Base-by-base conservation (phyloP, 1,284 basidiomycete genomes). In the Naganishia liquefaciens region DNA sequence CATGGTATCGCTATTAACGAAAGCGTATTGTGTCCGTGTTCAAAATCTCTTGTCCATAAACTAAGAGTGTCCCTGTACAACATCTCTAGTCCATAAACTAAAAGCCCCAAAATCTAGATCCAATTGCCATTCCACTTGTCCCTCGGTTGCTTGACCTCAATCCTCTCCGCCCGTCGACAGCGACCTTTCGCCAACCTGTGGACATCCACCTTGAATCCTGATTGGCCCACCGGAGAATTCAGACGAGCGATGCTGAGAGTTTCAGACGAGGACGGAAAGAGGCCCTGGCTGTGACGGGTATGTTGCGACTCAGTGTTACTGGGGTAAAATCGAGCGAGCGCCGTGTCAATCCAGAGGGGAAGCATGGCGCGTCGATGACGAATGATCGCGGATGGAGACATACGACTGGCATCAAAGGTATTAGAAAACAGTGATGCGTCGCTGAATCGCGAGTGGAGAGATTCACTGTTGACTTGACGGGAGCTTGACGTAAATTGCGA, bases 81-180 rank as follows among this genome's bases (percentile, higher is more conserved):
- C 46, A 13, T 5, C 25, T 19, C 43, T 21, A 21, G 25, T 23
- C 0, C n/a, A 23, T 47, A 2, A 11, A 47, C 46, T 5, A 10
- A 11, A 39, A 25, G 44, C 15, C 39, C 11, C 30, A 17, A 40
- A 55, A 21, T 30, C 33, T 40, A 60, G 25, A 60, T 25, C 55
- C 55, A 60, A 19, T 60, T 49, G 33, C 55, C 55, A 60, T 42
- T 54, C 53, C 51, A 51, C 49, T 51, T 51, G 25, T 47, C 49
- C 55, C 46, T 60, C 3, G 46, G 55, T 21, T 47, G 47, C 54
- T 55, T 55, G 40, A 46, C 40, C 54, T 55, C 54, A 9, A 55
- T 44, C 3, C n/a, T 40, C 7, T 46, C 25, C 28, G 23, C n/a
- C 19, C 17, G n/a, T 49, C 21, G 33, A 6, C 33, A 23, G 11